Evolutionary conservation across 129 eudicot genomes (phyloP).

Genomic region (Erigeron canadensis): DNA sequence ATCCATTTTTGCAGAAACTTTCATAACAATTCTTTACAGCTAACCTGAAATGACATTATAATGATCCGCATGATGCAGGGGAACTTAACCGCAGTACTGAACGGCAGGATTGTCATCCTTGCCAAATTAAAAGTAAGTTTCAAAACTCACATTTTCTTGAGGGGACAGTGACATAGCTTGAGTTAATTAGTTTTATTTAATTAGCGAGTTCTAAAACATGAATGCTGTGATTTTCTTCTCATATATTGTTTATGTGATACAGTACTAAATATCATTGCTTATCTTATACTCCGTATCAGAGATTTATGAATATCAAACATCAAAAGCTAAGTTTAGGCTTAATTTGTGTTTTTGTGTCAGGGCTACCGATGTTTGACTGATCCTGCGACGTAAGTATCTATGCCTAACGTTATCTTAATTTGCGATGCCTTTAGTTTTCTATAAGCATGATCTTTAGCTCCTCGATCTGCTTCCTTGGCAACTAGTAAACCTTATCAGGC

Average conservation of each 20-base stretch:
- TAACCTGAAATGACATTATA: not conserved
- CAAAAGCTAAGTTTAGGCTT: not conserved
- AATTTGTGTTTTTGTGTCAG: slow-evolving; percentile 35
- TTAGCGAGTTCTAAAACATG: too few species aligned
- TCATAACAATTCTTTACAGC: not conserved
- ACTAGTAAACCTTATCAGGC: too few species aligned
- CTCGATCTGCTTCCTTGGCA: too few species aligned
- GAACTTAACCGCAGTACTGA: slow-evolving; percentile 60
- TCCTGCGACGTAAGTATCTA: slow-evolving; percentile 63
- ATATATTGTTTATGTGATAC: too few species aligned
- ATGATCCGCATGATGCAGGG: slow-evolving; percentile 48
- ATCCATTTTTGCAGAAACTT: not conserved
- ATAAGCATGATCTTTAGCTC: too few species aligned
- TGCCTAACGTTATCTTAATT: slow-evolving; percentile 3
- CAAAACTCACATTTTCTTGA: not conserved
- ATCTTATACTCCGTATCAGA: not conserved
- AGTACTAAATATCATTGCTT: not conserved
- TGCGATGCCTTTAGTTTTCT: too few species aligned
- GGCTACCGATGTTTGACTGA: slow-evolving; percentile 64
- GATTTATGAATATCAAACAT: not conserved
- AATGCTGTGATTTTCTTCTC: too few species aligned
- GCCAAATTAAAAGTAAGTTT: slow-evolving; percentile 69
- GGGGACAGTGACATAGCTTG: too few species aligned
- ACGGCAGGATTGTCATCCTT: slow-evolving; percentile 67
- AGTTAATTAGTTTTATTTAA: too few species aligned